These are phyloP conservation scores for Vitis hybrid DNA, from an alignment of 177 flowering plant genomes.

Conservation along the genomic window DNA sequence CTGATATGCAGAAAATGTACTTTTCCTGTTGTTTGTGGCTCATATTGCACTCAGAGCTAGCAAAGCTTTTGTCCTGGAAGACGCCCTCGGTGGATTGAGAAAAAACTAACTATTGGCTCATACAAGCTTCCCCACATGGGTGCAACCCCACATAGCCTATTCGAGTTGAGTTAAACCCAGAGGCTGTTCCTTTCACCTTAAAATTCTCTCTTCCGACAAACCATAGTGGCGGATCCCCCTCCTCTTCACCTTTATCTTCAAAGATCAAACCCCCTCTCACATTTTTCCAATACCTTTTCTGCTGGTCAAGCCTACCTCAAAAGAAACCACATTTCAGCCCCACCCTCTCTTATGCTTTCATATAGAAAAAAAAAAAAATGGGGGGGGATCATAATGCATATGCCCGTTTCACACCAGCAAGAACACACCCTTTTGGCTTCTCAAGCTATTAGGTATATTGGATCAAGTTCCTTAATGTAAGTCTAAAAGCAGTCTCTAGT, in stretches of 20 bases:
- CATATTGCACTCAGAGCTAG: too few relatives aligned
- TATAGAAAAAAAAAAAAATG: neutral
- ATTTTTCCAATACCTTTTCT: conserved; percentile 19
- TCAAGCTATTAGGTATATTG: too few relatives aligned
- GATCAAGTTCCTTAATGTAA: neutral
- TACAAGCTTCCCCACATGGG: too few relatives aligned
- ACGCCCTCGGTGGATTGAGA: too few relatives aligned
- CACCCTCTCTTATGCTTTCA: neutral
- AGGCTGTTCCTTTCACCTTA: neutral
- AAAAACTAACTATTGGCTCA: too few relatives aligned
- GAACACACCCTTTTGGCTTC: neutral
- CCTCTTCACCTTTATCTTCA: conserved; percentile 20
- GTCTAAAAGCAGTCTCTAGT: conserved; percentile 6
- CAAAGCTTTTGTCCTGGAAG: too few relatives aligned
- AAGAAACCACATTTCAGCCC: conserved; percentile 15
- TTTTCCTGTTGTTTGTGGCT: too few relatives aligned
- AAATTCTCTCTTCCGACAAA: conserved; percentile 33
- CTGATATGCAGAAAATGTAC: too few relatives aligned
- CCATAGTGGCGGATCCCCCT: conserved; percentile 29
- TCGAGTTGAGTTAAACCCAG: too few relatives aligned
- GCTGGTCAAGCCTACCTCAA: conserved; percentile 31
- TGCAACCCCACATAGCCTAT: too few relatives aligned
- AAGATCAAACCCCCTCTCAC: conserved; percentile 3
- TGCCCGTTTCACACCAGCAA: neutral
- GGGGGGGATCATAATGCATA: neutral